Conservation (phyloP, 495 filamentous ascomycete genomes). For the Elasticomyces elasticus region DNA sequence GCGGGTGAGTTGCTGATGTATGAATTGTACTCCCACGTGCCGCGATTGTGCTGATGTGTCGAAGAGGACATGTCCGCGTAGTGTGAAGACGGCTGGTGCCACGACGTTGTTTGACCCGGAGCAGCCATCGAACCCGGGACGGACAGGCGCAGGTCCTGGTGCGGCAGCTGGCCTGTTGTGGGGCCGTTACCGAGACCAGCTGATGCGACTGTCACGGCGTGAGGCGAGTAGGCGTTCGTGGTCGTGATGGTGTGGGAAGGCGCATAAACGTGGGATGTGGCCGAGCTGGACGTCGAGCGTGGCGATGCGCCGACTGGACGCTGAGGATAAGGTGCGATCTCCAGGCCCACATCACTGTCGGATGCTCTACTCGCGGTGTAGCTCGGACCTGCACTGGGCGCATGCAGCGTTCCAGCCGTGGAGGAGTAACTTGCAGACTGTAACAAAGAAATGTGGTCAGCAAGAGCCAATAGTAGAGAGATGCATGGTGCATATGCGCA, state of each 20-base stretch:
- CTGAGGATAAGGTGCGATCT: not conserved
- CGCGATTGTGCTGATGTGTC: not conserved
- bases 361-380: conserved; percentile 5
- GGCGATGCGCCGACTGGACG: conserved; percentile 11
- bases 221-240: conserved; percentile 9
- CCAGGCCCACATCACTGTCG: conserved; percentile 2
- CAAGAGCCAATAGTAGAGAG: conserved; percentile 2
- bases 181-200: conserved; percentile 20
- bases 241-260: conserved; percentile 3
- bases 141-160: conserved; percentile 17
- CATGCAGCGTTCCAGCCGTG: conserved; percentile 32
- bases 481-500: not conserved
- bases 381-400: conserved; percentile 11
- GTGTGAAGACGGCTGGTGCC: conserved; percentile 13
- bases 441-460: conserved; percentile 12
- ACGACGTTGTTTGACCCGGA: conserved; percentile 16
- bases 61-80: conserved; percentile 11
- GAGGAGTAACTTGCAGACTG: conserved; percentile 35
- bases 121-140: conserved; percentile 3
- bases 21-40: conserved; percentile 1
- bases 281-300: conserved; percentile 16
- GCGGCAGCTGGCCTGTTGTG: conserved; percentile 7
- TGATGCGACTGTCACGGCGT: conserved; percentile 5
- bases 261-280: conserved; percentile 12
- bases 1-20: conserved; percentile 7